These are phyloP conservation scores for Botryotinia globosa DNA, from an alignment of 2,329 filamentous ascomycete genomes.

Conservation along the genomic window DNA sequence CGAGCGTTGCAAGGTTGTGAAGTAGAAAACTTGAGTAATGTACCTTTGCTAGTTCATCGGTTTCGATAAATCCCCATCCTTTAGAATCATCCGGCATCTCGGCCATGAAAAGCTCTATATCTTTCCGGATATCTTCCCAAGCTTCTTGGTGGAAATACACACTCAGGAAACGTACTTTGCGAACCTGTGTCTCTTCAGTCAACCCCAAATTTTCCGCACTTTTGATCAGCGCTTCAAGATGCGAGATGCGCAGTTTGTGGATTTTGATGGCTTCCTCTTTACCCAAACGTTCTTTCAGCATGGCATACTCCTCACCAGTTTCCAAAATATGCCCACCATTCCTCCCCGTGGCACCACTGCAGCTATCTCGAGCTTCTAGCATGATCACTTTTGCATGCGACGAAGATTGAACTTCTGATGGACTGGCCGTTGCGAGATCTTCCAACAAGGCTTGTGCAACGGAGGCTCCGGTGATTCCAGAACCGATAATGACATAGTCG, in stretches of 20 bases:
- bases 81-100: conserved; percentile 10
- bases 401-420: conserved; percentile 41
- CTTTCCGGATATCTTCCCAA: neutral
- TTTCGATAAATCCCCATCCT: neutral
- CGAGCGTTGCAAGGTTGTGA: neutral
- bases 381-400: conserved; percentile 56
- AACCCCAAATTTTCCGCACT: neutral
- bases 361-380: conserved; percentile 73
- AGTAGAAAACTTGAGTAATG: neutral
- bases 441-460: conserved; percentile 33
- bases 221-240: conserved; percentile 1
- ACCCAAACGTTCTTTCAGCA: conserved; percentile 4
- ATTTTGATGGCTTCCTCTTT: neutral
- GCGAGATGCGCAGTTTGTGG: neutral
- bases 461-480: conserved; percentile 24
- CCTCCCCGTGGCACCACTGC: conserved; percentile 73
- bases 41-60: conserved; percentile 1
- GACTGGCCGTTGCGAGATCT: neutral
- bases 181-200: conserved; percentile 11
- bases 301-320: conserved; percentile 12
- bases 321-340: conserved; percentile 45
- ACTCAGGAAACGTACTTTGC: conserved; percentile 3
- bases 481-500: conserved; percentile 29
- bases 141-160: conserved; percentile 4
- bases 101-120: conserved; percentile 4